phyloP scores from a whole-genome alignment of 225 moss, liverwort and hornwort genomes.

The Climacium dendroides region DNA sequence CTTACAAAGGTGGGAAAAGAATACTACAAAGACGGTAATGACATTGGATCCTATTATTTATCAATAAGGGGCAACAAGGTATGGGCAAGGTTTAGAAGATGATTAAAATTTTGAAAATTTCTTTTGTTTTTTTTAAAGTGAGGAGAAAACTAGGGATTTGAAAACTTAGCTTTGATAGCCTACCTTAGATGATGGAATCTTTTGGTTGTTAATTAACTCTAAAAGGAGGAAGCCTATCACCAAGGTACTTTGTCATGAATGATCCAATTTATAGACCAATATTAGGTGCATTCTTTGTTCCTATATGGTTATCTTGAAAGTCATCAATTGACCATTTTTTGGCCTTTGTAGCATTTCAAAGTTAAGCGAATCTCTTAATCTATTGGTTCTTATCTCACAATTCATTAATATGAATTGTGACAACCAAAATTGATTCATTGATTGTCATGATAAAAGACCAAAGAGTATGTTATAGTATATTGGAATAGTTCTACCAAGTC shows the following conservation, averaged over 20 bases:
- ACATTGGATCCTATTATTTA: not conserved
- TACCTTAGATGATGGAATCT: not conserved
- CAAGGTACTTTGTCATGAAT: accelerated
- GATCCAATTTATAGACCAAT: not conserved
- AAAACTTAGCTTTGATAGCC: not conserved
- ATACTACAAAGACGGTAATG: not conserved
- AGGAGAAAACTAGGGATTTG: not conserved
- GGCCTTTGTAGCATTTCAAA: not conserved
- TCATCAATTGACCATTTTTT: not conserved
- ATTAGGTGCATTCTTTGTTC: not conserved
- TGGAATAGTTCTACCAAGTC: not conserved
- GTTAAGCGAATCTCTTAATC: not conserved
- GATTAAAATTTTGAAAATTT: not conserved
- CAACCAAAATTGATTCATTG: not conserved
- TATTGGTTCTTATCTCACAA: not conserved
- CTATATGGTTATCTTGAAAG: not conserved
- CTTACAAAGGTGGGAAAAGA: not conserved
- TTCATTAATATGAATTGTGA: not conserved
- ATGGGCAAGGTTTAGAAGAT: not conserved
- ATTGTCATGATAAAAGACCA: not conserved
- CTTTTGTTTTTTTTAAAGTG: not conserved
- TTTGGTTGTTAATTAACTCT: not conserved
- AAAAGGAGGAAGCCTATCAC: not conserved
- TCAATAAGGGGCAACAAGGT: accelerated
- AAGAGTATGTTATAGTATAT: not conserved